Evolutionary conservation across 805 yeast species (phyloP).

Genomic region (Cyberlindnera subsufficiens): DNA sequence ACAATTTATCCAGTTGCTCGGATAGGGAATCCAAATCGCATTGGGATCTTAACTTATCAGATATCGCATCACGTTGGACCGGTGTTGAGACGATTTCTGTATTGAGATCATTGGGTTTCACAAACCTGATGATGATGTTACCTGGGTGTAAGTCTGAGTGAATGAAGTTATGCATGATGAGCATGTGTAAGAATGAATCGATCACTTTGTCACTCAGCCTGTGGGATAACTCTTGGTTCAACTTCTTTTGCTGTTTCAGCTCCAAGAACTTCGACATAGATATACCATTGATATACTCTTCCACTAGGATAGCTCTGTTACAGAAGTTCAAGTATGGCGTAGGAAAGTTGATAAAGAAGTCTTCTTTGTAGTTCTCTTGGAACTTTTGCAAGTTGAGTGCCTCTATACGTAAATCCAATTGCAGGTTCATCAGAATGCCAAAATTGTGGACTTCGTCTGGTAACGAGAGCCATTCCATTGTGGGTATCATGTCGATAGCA

Average conservation of each 20-base stretch:
- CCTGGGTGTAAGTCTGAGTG: constrained; percentile 99
- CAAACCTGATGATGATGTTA: constrained; percentile 73
- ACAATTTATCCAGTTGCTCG: constrained; percentile 37
- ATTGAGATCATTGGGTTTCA: constrained; percentile 36
- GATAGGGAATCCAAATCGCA: constrained; percentile 37
- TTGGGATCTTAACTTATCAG: constrained; percentile 13
- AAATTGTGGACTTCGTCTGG: constrained; percentile 94
- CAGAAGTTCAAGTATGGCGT: constrained; percentile 61
- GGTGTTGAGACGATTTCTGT: constrained; percentile 22
- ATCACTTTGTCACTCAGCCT: constrained; percentile 75
- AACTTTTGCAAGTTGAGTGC: constrained; percentile 74
- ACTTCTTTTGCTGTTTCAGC: constrained; percentile 22
- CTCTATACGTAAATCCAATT: constrained; percentile 85
- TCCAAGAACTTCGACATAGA: constrained; percentile 70
- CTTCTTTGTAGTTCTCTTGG: constrained; percentile 55
- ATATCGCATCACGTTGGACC: constrained; percentile 19
- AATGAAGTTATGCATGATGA: constrained; percentile 86
- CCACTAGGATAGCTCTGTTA: constrained; percentile 71
- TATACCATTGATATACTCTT: constrained; percentile 77
- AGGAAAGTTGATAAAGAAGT: constrained; percentile 71
- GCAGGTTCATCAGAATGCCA: constrained; percentile 77
- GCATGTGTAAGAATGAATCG: constrained; percentile 90
- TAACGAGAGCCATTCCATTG: constrained; percentile 95
- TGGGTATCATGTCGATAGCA: constrained; percentile 67
- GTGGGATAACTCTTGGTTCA: constrained; percentile 52